Percentiles rank a stretch among this genome's conserved stretches.
phyloP scores from a whole-genome alignment of 306 rosid genomes.

The Pueraria montana region DNA sequence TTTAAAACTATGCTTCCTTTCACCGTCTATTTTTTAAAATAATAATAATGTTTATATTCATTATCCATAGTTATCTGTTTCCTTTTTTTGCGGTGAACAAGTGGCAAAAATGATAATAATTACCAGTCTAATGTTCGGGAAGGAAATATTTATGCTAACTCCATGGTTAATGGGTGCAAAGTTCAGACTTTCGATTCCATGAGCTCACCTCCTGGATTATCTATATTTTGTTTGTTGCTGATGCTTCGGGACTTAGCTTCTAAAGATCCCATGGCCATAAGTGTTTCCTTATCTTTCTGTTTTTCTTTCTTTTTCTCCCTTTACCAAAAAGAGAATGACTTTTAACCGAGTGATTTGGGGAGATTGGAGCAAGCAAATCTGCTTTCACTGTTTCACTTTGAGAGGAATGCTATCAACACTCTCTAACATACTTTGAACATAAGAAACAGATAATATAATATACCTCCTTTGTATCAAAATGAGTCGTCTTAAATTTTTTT shows the following conservation, averaged over 20 bases:
- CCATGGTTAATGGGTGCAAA: not conserved
- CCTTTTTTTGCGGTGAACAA: not conserved
- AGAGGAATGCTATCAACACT: too few species aligned
- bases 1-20: too few species aligned
- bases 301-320: not conserved
- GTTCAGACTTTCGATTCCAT: not conserved
- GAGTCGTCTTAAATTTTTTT: too few species aligned
- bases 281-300: not conserved
- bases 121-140: not conserved
- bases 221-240: not conserved
- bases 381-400: too few species aligned
- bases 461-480: too few species aligned
- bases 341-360: not conserved
- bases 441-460: not conserved
- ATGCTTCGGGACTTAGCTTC: too few species aligned
- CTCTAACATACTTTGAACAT: not conserved
- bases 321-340: not conserved
- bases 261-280: too few species aligned
- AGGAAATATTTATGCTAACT: not conserved
- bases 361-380: too few species aligned
- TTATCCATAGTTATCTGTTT: not conserved
- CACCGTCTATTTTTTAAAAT: not conserved
- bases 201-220: not conserved
- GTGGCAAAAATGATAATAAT: not conserved
- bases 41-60: not conserved